Percentiles rank a stretch among this genome's conserved stretches.
These are phyloP conservation scores for Mercurialis annua DNA, from an alignment of 345 rosid genomes.

Conservation along the genomic window DNA sequence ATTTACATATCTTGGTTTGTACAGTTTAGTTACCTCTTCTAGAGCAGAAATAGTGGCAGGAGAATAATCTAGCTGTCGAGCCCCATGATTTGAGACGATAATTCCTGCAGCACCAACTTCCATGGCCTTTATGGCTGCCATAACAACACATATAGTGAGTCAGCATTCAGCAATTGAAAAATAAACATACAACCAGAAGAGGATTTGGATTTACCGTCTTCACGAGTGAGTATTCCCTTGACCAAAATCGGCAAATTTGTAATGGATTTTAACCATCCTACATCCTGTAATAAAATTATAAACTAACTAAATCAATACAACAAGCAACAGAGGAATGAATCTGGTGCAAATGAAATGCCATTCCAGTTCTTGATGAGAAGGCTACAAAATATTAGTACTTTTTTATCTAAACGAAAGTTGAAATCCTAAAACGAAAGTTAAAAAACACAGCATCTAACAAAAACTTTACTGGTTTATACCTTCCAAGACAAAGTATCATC, in stretches of 20 bases:
- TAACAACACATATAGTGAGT: background rate
- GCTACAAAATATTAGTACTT: background rate
- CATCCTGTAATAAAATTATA: slow-evolving; percentile 43
- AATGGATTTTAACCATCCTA: slow-evolving; percentile 71
- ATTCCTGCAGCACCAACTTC: slow-evolving; percentile 66
- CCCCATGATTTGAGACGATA: slow-evolving; percentile 78
- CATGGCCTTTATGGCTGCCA: slow-evolving; percentile 42
- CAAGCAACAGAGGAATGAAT: background rate
- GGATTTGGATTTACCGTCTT: slow-evolving; percentile 58
- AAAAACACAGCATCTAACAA: background rate
- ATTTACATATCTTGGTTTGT: background rate
- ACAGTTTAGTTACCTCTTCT: slow-evolving; percentile 51
- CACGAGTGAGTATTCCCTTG: slow-evolving; percentile 70
- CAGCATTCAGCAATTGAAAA: too few relatives aligned
- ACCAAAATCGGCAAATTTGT: slow-evolving; percentile 68
- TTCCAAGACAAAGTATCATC: slow-evolving; percentile 76
- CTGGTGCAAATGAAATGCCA: background rate
- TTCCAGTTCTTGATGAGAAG: background rate
- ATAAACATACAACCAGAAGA: slow-evolving; percentile 1
- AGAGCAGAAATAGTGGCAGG: slow-evolving; percentile 63
- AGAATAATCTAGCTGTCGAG: slow-evolving; percentile 68
- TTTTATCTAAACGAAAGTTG: background rate
- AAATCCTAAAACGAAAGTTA: too few relatives aligned
- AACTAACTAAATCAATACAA: background rate
- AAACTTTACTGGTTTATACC: slow-evolving; percentile 33